A percentile compares a stretch with the other conserved stretches of the same genome.
Evolutionary conservation across 345 rosid genomes (phyloP).

Genomic region (Theobroma cacao): DNA sequence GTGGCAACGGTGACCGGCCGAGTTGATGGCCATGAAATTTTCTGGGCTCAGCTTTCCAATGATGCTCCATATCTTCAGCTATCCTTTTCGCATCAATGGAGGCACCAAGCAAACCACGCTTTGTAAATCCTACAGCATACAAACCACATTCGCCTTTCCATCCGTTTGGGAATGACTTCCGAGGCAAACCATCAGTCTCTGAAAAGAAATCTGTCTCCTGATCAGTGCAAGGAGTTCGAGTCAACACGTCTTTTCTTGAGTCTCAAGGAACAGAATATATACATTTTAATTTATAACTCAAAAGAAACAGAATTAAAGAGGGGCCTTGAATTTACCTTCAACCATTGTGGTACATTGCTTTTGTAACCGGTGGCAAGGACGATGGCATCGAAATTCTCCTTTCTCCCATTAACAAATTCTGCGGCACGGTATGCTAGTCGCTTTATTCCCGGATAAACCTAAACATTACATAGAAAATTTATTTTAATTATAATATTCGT

Average conservation of each 20-base stretch:
- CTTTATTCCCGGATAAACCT: constrained; percentile 67
- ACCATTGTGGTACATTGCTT: constrained; percentile 80
- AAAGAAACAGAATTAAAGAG: neutral
- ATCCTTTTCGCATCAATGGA: constrained; percentile 64
- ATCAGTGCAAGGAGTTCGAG: neutral
- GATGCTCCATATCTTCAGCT: constrained; percentile 53
- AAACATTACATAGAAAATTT: neutral
- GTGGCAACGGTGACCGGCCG: neutral
- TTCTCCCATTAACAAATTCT: constrained; percentile 75
- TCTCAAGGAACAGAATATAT: neutral
- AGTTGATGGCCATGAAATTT: constrained; percentile 10
- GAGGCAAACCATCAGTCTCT: constrained; percentile 64
- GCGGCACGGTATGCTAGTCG: constrained; percentile 39
- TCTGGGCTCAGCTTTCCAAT: constrained; percentile 33
- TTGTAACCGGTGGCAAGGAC: constrained; percentile 87
- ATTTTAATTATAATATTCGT: neutral
- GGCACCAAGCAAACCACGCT: constrained; percentile 80
- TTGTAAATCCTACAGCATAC: constrained; percentile 78
- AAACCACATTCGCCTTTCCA: constrained; percentile 85
- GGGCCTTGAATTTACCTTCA: constrained; percentile 51
- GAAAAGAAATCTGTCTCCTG: constrained; percentile 66
- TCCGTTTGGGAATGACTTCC: constrained; percentile 55
- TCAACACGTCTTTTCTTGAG: neutral
- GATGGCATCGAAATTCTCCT: constrained; percentile 61
- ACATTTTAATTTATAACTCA: neutral